Evolutionary conservation across 78 protist genomes (phyloP).

Genomic region (Mastigamoeba balamuthi): DNA sequence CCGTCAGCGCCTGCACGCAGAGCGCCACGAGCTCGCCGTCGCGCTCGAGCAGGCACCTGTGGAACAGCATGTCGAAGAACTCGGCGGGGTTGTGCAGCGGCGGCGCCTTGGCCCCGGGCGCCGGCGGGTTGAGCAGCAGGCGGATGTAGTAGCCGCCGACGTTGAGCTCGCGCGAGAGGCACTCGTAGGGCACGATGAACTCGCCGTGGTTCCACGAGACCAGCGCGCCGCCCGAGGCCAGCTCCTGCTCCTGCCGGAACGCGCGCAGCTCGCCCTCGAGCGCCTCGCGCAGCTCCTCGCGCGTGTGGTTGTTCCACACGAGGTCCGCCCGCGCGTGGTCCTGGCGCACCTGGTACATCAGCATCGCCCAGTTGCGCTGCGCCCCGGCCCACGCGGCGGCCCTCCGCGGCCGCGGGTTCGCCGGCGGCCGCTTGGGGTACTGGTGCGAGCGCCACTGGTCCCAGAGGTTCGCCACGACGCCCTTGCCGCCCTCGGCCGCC

Average conservation of each 20-base stretch:
- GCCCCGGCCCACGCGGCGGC: conserved; percentile 7
- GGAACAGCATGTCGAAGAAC: conserved; percentile 74
- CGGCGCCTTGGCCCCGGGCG: conserved; percentile 8
- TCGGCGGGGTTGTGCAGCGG: conserved; percentile 12
- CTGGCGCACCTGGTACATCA: conserved; percentile 24
- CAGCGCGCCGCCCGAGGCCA: conserved; percentile 13
- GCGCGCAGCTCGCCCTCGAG: conserved; percentile 51
- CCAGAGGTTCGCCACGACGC: conserved; percentile 12
- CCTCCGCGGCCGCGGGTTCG: conserved; percentile 22
- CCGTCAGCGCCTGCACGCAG: conserved; percentile 65
- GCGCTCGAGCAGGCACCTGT: conserved; percentile 55
- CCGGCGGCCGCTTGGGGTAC: conserved; percentile 16
- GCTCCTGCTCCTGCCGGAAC: conserved; percentile 27
- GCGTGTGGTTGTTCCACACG: conserved; percentile 77
- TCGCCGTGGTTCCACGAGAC: conserved; percentile 71
- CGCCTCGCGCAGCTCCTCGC: conserved; percentile 73
- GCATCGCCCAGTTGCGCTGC: conserved; percentile 44
- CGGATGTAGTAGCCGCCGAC: conserved; percentile 69
- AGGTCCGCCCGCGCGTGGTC: conserved; percentile 75
- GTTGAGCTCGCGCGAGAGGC: conserved; percentile 40
- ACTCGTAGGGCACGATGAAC: conserved; percentile 61
- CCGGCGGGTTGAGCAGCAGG: conserved; percentile 46
- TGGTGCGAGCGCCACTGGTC: conserved; percentile 45
- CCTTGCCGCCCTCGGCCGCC: conserved; percentile 6
- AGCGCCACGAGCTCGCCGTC: conserved; percentile 10